These are phyloP conservation scores for Ophiostoma perfectum DNA, from an alignment of 2,329 filamentous ascomycete species.

Conservation along the genomic window DNA sequence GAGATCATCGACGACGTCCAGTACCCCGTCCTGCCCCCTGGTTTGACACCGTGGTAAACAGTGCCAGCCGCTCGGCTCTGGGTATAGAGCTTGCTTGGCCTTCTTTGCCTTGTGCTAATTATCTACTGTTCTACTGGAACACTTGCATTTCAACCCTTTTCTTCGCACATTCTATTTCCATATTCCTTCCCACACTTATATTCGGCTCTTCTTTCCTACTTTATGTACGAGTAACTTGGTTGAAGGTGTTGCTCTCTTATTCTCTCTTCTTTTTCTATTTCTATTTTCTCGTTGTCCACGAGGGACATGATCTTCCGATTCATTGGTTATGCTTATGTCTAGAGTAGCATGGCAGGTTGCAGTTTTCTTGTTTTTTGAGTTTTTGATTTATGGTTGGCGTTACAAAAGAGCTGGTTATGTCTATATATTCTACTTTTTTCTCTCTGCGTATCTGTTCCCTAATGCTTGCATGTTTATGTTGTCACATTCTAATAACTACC, in stretches of 20 bases:
- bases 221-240: not conserved
- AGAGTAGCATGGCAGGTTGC: conserved; percentile 8
- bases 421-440: conserved; percentile 12
- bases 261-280: not conserved
- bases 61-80: too few species aligned
- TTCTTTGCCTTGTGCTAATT: not conserved
- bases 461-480: not conserved
- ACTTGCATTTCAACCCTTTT: not conserved
- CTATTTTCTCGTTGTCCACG: not conserved
- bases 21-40: conserved; percentile 38
- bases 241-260: not conserved
- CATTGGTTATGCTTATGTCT: conserved; percentile 10
- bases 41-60: conserved; percentile 34
- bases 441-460: not conserved
- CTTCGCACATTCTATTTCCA: not conserved
- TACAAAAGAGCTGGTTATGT: conserved; percentile 14
- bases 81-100: not conserved
- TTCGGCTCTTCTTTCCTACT: not conserved
- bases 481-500: not conserved
- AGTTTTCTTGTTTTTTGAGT: not conserved
- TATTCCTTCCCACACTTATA: not conserved
- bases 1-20: conserved; percentile 39
- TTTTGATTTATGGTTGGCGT: conserved; percentile 6
- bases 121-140: not conserved
- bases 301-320: not conserved